Conservation (phyloP, 148 eudicot genomes). For the Salicornia ramosissima region DNA sequence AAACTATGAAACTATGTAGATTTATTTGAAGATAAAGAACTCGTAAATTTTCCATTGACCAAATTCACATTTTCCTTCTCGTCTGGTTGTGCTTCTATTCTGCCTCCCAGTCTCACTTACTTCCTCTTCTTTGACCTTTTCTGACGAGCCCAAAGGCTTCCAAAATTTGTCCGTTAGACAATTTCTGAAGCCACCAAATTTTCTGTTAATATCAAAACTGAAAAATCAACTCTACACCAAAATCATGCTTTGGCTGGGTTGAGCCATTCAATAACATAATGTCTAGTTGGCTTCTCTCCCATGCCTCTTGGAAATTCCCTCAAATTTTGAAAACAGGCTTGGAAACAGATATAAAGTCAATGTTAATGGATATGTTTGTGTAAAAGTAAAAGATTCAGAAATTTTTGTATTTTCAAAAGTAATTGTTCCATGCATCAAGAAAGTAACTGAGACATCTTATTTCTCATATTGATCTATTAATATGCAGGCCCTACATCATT, state of each 20-base stretch:
- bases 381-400: not conserved
- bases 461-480: conserved; percentile 18
- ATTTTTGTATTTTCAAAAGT: not conserved
- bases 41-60: not conserved
- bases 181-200: not conserved
- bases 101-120: not conserved
- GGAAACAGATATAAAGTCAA: not conserved
- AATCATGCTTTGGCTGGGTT: not conserved
- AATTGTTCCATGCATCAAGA: not conserved
- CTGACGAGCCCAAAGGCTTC: not conserved
- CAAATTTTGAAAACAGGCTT: not conserved
- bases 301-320: not conserved
- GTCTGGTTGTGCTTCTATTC: not conserved
- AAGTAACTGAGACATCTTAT: too few relatives aligned
- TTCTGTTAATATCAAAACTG: not conserved
- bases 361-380: not conserved
- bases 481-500: conserved; percentile 77
- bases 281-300: not conserved
- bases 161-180: not conserved
- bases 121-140: not conserved
- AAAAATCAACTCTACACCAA: not conserved
- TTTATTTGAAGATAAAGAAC: not conserved
- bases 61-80: not conserved
- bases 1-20: not conserved
- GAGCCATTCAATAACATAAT: not conserved